phyloP scores from a whole-genome alignment of 495 filamentous ascomycete species.

The Lepraria neglecta region DNA sequence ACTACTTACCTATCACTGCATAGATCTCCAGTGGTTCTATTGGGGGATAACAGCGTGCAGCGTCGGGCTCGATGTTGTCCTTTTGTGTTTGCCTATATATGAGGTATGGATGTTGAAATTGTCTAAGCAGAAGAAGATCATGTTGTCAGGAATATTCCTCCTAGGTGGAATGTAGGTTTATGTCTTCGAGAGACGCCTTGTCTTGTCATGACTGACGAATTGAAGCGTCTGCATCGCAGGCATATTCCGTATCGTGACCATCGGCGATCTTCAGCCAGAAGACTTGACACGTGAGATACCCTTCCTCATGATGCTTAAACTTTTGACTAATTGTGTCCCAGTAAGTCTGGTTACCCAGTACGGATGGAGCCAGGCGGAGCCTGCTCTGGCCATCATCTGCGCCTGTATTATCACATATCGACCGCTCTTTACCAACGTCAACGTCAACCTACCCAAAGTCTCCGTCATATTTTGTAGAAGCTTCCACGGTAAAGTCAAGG shows the following conservation, averaged over 20 bases:
- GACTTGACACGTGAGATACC: slow-evolving; percentile 7
- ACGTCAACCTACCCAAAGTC: background rate
- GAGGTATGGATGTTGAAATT: slow-evolving; percentile 28
- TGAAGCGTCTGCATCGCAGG: slow-evolving; percentile 17
- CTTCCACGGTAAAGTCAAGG: too few relatives aligned
- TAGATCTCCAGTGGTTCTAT: slow-evolving; percentile 32
- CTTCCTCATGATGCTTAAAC: background rate
- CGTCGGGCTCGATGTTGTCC: slow-evolving; percentile 29
- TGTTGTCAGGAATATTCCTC: slow-evolving; percentile 31
- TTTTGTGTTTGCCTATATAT: slow-evolving; percentile 30
- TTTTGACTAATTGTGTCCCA: background rate
- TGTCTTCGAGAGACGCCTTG: background rate
- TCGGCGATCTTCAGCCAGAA: background rate
- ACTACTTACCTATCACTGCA: slow-evolving; percentile 23
- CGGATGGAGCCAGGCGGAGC: slow-evolving; percentile 12
- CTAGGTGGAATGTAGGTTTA: slow-evolving; percentile 32
- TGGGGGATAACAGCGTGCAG: slow-evolving; percentile 27
- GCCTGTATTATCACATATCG: slow-evolving; percentile 20
- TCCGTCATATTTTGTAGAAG: too few relatives aligned
- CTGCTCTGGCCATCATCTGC: slow-evolving; percentile 16
- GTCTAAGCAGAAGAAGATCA: slow-evolving; percentile 27
- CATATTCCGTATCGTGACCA: slow-evolving; percentile 15
- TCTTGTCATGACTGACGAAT: background rate
- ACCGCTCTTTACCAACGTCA: slow-evolving; percentile 3
- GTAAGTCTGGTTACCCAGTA: slow-evolving; percentile 2